Conservation (phyloP, 805 yeast species). For the Zygotorulaspora chibaensis region DNA sequence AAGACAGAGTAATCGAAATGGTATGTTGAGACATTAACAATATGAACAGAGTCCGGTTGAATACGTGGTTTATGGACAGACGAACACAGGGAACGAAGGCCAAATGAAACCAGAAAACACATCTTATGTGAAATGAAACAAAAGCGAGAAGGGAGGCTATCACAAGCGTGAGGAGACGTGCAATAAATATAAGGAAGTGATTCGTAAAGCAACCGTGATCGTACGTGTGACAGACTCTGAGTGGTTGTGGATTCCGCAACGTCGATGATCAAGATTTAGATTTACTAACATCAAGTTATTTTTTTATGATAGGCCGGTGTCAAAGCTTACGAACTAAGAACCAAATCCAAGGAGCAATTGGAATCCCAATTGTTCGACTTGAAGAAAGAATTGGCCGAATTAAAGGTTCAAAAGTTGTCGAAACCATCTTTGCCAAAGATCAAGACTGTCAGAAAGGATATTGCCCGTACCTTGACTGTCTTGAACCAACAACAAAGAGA, state of each 20-base stretch:
- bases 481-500: slow-evolving; percentile 96
- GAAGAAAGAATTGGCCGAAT: slow-evolving; percentile 92
- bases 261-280: neutral
- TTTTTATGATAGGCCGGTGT: slow-evolving; percentile 61
- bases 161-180: too few species aligned
- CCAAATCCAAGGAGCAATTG: slow-evolving; percentile 95
- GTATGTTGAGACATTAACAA: slow-evolving; percentile 15
- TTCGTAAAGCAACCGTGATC: neutral
- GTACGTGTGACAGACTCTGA: neutral
- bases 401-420: slow-evolving; percentile 93
- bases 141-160: too few species aligned
- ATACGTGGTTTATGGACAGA: too few species aligned
- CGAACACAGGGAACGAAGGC: too few species aligned
- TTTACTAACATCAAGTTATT: slow-evolving; percentile 12
- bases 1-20: slow-evolving; percentile 25
- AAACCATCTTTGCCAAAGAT: slow-evolving; percentile 93
- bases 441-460: slow-evolving; percentile 95
- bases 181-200: neutral
- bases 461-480: slow-evolving; percentile 96
- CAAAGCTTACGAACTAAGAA: slow-evolving; percentile 94
- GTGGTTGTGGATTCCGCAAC: neutral
- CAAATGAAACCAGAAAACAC: too few species aligned
- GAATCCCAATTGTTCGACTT: slow-evolving; percentile 90
- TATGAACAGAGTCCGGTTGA: neutral
- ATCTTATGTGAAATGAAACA: too few species aligned